Percentiles rank a stretch among this genome's conserved stretches.
These are phyloP conservation scores for Phlebiopsis flavidoalba DNA, from an alignment of 768 basidiomycete species.

Conservation along the genomic window DNA sequence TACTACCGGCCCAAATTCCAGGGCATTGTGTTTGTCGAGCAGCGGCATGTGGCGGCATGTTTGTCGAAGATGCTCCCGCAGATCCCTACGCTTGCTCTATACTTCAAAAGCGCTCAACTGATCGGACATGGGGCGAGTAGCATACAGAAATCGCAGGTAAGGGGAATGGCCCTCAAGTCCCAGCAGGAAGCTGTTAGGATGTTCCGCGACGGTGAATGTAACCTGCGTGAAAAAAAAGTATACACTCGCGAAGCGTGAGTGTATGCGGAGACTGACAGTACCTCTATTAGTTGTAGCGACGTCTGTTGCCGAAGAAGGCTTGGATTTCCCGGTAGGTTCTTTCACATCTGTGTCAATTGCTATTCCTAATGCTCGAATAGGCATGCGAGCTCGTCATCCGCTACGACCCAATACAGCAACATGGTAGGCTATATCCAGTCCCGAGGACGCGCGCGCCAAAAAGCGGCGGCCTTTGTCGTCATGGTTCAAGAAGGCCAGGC, in stretches of 20 bases:
- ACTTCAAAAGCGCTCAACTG: constrained; percentile 58
- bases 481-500: constrained; percentile 67
- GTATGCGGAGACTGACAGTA: neutral
- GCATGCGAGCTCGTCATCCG: constrained; percentile 84
- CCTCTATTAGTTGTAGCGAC: constrained; percentile 67
- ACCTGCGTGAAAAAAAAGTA: constrained; percentile 49
- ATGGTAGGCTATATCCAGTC: constrained; percentile 89
- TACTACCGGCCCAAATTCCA: constrained; percentile 59
- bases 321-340: constrained; percentile 73
- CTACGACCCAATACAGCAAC: constrained; percentile 75
- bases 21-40: constrained; percentile 83
- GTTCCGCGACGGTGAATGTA: constrained; percentile 63
- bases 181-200: constrained; percentile 56
- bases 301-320: constrained; percentile 86
- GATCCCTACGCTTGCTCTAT: constrained; percentile 50
- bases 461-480: constrained; percentile 71
- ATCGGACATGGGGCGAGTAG: constrained; percentile 60
- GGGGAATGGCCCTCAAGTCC: constrained; percentile 46
- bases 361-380: constrained; percentile 29
- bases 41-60: constrained; percentile 71
- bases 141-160: constrained; percentile 31
- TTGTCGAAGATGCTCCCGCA: constrained; percentile 60
- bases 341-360: neutral
- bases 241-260: neutral
- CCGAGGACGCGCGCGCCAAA: constrained; percentile 77